Conservation (phyloP, 2,329 filamentous ascomycete genomes). For the Xylaria sp. region DNA sequence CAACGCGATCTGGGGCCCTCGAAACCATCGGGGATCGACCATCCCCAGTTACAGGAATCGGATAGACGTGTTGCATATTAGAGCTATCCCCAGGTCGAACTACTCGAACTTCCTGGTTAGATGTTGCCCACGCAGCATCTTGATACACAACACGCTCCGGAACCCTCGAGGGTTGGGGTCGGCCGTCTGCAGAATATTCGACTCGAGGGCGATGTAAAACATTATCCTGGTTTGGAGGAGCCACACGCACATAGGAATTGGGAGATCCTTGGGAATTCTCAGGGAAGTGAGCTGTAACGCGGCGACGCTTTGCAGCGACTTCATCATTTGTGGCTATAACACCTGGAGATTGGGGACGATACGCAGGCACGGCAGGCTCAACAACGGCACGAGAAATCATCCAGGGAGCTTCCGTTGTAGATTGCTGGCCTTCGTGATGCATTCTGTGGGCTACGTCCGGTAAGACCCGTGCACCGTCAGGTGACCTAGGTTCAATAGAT, state of each 20-base stretch:
- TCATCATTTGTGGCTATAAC: constrained; percentile 38
- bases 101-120: constrained; percentile 34
- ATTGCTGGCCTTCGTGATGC: constrained; percentile 37
- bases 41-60: constrained; percentile 32
- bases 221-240: constrained; percentile 38
- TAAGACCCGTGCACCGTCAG: constrained; percentile 31
- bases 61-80: constrained; percentile 36
- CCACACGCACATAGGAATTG: constrained; percentile 40
- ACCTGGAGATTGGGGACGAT: constrained; percentile 38
- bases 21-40: constrained; percentile 24
- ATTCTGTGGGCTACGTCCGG: constrained; percentile 33
- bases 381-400: constrained; percentile 37
- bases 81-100: constrained; percentile 33
- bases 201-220: constrained; percentile 31
- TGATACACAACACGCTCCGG: constrained; percentile 29
- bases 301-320: constrained; percentile 39
- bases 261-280: constrained; percentile 35
- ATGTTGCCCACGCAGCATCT: constrained; percentile 32
- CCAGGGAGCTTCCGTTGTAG: constrained; percentile 38
- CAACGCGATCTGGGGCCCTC: constrained; percentile 25
- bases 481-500: constrained; percentile 49
- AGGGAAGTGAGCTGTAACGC: constrained; percentile 40
- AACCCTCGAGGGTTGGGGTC: constrained; percentile 8
- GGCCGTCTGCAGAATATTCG: constrained; percentile 36
- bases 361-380: constrained; percentile 35